phyloP scores from a whole-genome alignment of 2,329 filamentous ascomycete species.

The Talaromyces sp. region DNA sequence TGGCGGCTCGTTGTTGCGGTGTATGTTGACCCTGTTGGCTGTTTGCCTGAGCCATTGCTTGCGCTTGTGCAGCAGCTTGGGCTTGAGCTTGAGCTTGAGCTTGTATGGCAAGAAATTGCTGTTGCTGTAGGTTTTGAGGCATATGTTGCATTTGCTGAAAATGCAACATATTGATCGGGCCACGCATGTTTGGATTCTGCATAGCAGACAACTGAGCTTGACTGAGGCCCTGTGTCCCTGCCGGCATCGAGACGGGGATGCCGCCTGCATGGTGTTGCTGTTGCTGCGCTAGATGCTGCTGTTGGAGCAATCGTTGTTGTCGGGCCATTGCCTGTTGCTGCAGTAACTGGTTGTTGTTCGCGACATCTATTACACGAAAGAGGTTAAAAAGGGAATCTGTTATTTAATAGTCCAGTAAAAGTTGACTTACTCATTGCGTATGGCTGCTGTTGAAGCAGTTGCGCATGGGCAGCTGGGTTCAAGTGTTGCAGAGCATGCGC shows the following conservation, averaged over 20 bases:
- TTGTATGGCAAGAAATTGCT: constrained; percentile 34
- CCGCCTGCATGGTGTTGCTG: constrained; percentile 20
- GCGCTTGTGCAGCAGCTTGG: constrained; percentile 10
- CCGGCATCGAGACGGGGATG: constrained; percentile 37
- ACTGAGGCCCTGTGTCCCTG: constrained; percentile 37
- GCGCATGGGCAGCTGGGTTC: constrained; percentile 43
- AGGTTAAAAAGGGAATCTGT: neutral
- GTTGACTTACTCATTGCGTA: constrained; percentile 38
- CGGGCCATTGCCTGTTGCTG: constrained; percentile 36
- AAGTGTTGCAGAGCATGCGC: constrained; percentile 58
- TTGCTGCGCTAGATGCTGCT: constrained; percentile 24
- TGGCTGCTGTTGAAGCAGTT: constrained; percentile 49
- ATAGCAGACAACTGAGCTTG: constrained; percentile 42
- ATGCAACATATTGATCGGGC: constrained; percentile 35
- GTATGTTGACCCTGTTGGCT: constrained; percentile 36
- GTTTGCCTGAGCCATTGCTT: constrained; percentile 23
- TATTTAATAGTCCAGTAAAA: neutral
- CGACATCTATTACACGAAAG: constrained; percentile 23
- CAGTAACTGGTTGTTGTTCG: constrained; percentile 43
- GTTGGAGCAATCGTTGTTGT: constrained; percentile 28
- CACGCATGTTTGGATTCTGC: constrained; percentile 38
- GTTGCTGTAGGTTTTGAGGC: constrained; percentile 41
- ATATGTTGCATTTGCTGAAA: constrained; percentile 38
- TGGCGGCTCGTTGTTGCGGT: constrained; percentile 37
- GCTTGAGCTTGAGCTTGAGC: constrained; percentile 19